A percentile compares a stretch with the other conserved stretches of the same genome.
Conservation (phyloP, 148 eudicot genomes). For the Mesembryanthemum crystallinum region DNA sequence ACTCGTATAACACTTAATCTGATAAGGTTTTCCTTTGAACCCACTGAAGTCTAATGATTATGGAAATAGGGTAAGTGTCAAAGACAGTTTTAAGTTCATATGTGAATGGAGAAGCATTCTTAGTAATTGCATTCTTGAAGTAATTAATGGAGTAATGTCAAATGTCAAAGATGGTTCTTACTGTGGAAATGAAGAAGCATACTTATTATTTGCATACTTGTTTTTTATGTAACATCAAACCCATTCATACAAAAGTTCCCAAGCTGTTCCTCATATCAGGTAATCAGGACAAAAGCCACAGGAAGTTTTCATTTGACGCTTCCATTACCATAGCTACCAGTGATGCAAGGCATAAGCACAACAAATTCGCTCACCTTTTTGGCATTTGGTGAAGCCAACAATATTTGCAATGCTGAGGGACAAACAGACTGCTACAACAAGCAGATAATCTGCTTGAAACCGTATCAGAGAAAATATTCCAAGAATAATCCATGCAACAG, state of each 20-base stretch:
- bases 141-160: background rate
- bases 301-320: background rate
- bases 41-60: background rate
- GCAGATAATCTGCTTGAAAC: conserved; percentile 95
- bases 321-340: background rate
- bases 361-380: conserved; percentile 58
- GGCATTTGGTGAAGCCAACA: conserved; percentile 92
- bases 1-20: background rate
- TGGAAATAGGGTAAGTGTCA: background rate
- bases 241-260: background rate
- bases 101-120: background rate
- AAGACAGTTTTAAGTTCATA: background rate
- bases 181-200: background rate
- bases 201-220: background rate
- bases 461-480: conserved; percentile 90
- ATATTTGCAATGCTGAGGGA: conserved; percentile 91
- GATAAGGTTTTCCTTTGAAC: background rate
- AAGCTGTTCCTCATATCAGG: background rate
- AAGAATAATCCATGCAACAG: conserved; percentile 76
- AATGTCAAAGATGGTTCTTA: no score
- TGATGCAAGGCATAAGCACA: background rate
- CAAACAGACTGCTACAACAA: conserved; percentile 91
- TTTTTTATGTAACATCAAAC: background rate
- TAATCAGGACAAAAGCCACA: background rate
- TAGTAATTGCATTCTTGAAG: background rate